phyloP scores from a whole-genome alignment of 331 rosid genomes.

The Quercus phellos region DNA sequence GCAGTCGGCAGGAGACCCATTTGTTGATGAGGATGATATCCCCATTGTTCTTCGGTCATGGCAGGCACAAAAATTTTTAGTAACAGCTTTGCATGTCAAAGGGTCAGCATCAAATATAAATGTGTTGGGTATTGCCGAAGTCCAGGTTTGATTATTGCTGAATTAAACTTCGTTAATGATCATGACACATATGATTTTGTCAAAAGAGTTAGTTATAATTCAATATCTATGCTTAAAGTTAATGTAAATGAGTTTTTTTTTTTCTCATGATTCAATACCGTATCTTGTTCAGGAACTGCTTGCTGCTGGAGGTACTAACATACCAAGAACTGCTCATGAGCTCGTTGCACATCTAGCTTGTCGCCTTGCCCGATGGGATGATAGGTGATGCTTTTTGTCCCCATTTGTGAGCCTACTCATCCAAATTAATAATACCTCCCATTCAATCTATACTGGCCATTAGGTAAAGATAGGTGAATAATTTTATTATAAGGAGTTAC shows the following conservation, averaged over 20 bases:
- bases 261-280: background rate
- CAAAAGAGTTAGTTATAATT: background rate
- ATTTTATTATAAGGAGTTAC: background rate
- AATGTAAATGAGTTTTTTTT: background rate
- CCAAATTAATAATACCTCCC: background rate
- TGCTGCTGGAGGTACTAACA: slow-evolving; percentile 42
- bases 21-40: slow-evolving; percentile 51
- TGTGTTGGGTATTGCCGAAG: slow-evolving; percentile 52
- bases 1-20: slow-evolving; percentile 61
- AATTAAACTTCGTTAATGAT: background rate
- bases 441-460: background rate
- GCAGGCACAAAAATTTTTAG: slow-evolving; percentile 58
- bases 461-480: background rate
- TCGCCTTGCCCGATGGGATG: slow-evolving; percentile 65
- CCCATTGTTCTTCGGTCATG: slow-evolving; percentile 60
- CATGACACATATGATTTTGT: background rate
- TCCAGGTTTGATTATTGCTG: slow-evolving; percentile 39
- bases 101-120: slow-evolving; percentile 45
- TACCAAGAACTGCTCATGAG: slow-evolving; percentile 45
- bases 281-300: slow-evolving; percentile 41
- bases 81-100: slow-evolving; percentile 59
- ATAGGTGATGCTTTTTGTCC: slow-evolving; percentile 34
- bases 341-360: slow-evolving; percentile 47
- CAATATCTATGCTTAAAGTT: background rate
- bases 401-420: background rate